A percentile compares a stretch with the other conserved stretches of the same genome.
Conservation (phyloP, 2,329 filamentous ascomycete genomes). For the Thelonectria blattea region DNA sequence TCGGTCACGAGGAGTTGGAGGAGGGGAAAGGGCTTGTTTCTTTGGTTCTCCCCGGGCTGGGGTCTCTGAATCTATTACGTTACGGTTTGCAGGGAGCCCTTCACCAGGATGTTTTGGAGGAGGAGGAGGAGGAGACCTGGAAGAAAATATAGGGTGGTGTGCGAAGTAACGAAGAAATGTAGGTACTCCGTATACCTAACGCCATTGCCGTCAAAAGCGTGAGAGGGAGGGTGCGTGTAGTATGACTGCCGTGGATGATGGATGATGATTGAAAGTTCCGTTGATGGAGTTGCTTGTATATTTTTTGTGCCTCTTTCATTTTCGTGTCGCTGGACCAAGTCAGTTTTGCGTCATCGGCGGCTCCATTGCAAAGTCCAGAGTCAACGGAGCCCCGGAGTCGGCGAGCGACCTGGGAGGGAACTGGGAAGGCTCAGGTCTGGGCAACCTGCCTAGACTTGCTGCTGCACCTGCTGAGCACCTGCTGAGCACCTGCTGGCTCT, state of each 20-base stretch:
- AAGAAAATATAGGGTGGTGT: constrained; percentile 11
- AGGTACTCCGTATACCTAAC: no score
- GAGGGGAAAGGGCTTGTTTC: constrained; percentile 21
- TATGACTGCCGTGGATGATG: no score
- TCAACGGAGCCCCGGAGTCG: not conserved
- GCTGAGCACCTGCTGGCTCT: no score
- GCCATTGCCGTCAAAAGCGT: not conserved
- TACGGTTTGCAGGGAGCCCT: constrained; percentile 25
- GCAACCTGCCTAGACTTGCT: no score
- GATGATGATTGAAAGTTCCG: not conserved
- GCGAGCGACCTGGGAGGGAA: not conserved
- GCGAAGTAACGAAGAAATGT: no score
- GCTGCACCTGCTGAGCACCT: no score
- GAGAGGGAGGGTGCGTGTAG: constrained; percentile 8
- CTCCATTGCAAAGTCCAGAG: not conserved
- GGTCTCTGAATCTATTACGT: constrained; percentile 38
- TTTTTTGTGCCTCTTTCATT: not conserved
- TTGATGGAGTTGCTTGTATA: not conserved
- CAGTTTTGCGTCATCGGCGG: constrained; percentile 12
- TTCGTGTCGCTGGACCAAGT: constrained; percentile 3
- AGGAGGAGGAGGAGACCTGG: not conserved
- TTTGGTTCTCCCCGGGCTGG: constrained; percentile 22
- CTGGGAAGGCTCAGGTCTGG: no score
- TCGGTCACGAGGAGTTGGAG: constrained; percentile 31
- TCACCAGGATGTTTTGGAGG: constrained; percentile 1